Evolutionary conservation across 108 stramenopile genomes (phyloP), one percentile per base, ranked within the genome.

Genomic region (Tribonema minus): DNA sequence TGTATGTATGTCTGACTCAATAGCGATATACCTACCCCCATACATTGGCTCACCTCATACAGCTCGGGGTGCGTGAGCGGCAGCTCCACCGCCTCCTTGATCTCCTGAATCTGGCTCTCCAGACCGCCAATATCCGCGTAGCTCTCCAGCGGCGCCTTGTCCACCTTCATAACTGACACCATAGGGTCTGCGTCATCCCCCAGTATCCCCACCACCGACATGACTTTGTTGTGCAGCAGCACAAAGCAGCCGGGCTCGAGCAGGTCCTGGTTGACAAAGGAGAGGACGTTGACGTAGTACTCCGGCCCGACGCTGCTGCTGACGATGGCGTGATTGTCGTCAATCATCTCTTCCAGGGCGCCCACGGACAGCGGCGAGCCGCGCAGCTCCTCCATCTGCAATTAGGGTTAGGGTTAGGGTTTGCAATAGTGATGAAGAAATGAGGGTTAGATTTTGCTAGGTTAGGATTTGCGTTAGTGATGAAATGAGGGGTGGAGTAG

Each of bases 301-400:
- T 99, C 98, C 34, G 98, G 98, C 9, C 98, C 98, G 41, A 95
- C 92, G 58, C 86, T 87, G 26, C 90, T 90, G 36, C 90, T 90
- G 54, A 99, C 95, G 84, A 99, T 99, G 71, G 95, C 95, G 84
- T 99, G 98, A 82, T 96, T 98, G 86, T 99, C 98, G 83, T 99
- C 98, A 86, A 99, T 98, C 80, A 99, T 90, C 84, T 99, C 98
- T 86, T 99, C 98, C 74, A 99, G 84, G 26, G 90, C 92, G 41
- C 98, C 98, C 25, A 99, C 94, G 20, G 88, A 87, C 71, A 99
- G 87, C 30, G 98, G 98, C 38, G 88, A 88, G 31, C 98, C 98
- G 20, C 98, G 90, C n/a, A 99, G 83, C 70, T 99, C 98, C 72
- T 99, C 98, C 70, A 99, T 85, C 46, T 54, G n/a, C n/a, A n/a